phyloP scores from a whole-genome alignment of 495 filamentous ascomycete genomes.

The Daldinia decipiens region DNA sequence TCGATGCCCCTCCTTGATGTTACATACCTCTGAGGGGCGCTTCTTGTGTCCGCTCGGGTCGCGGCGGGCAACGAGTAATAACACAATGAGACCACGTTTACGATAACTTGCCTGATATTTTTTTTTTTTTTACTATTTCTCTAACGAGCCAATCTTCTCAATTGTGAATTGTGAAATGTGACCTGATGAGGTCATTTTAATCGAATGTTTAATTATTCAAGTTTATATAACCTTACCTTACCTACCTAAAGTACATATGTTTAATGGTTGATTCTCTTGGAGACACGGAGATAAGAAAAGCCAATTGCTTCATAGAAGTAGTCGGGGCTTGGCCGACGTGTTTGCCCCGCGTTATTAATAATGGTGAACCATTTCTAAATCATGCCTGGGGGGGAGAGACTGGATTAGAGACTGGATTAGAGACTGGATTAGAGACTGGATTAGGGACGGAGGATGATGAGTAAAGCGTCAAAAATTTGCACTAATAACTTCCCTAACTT shows the following conservation, averaged over 20 bases:
- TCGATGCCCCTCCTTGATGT: constrained; percentile 40
- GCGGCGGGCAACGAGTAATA: constrained; percentile 27
- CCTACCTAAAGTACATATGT: too few relatives aligned
- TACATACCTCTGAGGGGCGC: constrained; percentile 35
- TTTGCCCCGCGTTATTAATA: constrained; percentile 6
- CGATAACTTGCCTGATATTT: constrained; percentile 16
- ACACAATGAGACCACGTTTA: constrained; percentile 33
- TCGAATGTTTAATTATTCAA: constrained; percentile 3
- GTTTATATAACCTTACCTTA: not conserved
- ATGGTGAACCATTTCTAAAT: constrained; percentile 7
- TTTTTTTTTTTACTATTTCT: constrained; percentile 6
- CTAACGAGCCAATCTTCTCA: not conserved
- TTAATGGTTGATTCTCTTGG: too few relatives aligned
- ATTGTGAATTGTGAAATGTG: constrained; percentile 9
- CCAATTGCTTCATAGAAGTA: not conserved
- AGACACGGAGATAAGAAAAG: not conserved
- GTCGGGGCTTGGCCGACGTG: constrained; percentile 6
- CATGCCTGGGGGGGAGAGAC: not conserved
- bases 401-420: too few relatives aligned
- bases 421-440: too few relatives aligned
- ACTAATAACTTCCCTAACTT: not conserved
- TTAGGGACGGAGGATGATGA: not conserved
- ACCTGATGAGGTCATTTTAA: constrained; percentile 16
- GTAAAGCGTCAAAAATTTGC: not conserved
- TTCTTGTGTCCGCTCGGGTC: constrained; percentile 16